A percentile compares a stretch with the other conserved stretches of the same genome.
phyloP scores from a whole-genome alignment of 192 early-diverging fungal genomes.

The Coemansia sp. region DNA sequence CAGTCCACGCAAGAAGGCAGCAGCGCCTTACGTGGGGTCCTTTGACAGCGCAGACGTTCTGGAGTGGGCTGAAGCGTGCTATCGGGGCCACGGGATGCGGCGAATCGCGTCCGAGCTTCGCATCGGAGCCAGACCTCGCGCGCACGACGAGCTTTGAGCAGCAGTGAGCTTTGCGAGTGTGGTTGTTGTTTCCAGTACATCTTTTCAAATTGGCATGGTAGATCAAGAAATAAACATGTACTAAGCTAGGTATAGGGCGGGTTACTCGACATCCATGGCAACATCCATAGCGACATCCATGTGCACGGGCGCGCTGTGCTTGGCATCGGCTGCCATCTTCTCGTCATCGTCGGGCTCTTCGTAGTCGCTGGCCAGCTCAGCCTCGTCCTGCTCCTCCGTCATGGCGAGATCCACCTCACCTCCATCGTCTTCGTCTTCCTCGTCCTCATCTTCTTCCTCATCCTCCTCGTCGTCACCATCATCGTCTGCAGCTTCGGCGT shows the following conservation, averaged over 20 bases:
- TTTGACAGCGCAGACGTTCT: constrained; percentile 61
- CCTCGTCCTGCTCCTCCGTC: constrained; percentile 20
- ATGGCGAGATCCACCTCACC: constrained; percentile 14
- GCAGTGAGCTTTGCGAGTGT: not conserved
- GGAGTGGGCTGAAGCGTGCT: constrained; percentile 58
- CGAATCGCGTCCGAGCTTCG: constrained; percentile 54
- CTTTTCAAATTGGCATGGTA: not conserved
- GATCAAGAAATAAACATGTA: no score
- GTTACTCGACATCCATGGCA: constrained; percentile 36
- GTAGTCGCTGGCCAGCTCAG: constrained; percentile 21
- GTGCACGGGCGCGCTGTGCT: not conserved
- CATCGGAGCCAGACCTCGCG: constrained; percentile 17
- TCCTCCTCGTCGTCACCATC: constrained; percentile 21
- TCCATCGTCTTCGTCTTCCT: constrained; percentile 28
- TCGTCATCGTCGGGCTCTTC: constrained; percentile 24
- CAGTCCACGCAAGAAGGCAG: constrained; percentile 59
- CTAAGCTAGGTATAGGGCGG: no score
- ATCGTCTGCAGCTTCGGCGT: constrained; percentile 13
- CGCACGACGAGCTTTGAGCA: constrained; percentile 38
- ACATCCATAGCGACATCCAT: not conserved
- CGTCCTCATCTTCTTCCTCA: constrained; percentile 22
- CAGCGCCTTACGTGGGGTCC: constrained; percentile 61
- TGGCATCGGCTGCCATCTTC: constrained; percentile 15
- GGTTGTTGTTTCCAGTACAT: not conserved
- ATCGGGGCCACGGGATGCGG: constrained; percentile 34